Percentiles rank a stretch among this genome's conserved stretches.
These are phyloP conservation scores for Citrus reticulata DNA, from an alignment of 345 rosid genomes.

Conservation along the genomic window DNA sequence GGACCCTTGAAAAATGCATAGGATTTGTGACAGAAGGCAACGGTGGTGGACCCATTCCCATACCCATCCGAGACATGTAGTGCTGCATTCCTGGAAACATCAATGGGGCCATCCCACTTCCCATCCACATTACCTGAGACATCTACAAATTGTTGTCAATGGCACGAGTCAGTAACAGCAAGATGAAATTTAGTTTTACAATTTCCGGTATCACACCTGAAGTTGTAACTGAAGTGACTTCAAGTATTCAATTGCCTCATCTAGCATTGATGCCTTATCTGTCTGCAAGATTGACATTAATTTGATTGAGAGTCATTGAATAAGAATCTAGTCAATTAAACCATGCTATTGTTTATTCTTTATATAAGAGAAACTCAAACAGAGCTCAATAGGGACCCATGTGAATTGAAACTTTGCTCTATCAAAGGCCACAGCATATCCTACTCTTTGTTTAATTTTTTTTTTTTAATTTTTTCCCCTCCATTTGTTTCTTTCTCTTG, in stretches of 20 bases:
- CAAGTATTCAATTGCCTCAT: slow-evolving; percentile 87
- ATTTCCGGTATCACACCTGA: slow-evolving; percentile 39
- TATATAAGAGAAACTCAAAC: not conserved
- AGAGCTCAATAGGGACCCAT: not conserved
- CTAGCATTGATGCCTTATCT: slow-evolving; percentile 93
- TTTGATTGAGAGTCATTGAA: not conserved
- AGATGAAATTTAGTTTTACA: not conserved
- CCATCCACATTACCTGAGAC: slow-evolving; percentile 85
- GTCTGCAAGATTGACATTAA: slow-evolving; percentile 42
- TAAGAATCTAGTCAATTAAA: not conserved
- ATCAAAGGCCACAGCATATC: not conserved
- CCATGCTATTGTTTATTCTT: not conserved
- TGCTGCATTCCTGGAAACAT: slow-evolving; percentile 81
- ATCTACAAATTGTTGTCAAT: slow-evolving; percentile 13
- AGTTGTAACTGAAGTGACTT: slow-evolving; percentile 93
- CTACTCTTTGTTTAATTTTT: not conserved
- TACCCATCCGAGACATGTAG: slow-evolving; percentile 49
- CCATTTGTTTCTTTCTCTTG: not conserved
- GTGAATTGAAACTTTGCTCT: not conserved
- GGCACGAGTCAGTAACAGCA: not conserved
- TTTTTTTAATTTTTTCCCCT: not conserved
- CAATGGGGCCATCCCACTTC: slow-evolving; percentile 81
- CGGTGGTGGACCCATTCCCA: slow-evolving; percentile 38
- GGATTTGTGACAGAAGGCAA: slow-evolving; percentile 33
- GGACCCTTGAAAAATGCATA: slow-evolving; percentile 42